Evolutionary conservation across 2,329 filamentous ascomycete species (phyloP), one percentile per base, ranked within the genome.

Genomic region (Eurotiales sp.): DNA sequence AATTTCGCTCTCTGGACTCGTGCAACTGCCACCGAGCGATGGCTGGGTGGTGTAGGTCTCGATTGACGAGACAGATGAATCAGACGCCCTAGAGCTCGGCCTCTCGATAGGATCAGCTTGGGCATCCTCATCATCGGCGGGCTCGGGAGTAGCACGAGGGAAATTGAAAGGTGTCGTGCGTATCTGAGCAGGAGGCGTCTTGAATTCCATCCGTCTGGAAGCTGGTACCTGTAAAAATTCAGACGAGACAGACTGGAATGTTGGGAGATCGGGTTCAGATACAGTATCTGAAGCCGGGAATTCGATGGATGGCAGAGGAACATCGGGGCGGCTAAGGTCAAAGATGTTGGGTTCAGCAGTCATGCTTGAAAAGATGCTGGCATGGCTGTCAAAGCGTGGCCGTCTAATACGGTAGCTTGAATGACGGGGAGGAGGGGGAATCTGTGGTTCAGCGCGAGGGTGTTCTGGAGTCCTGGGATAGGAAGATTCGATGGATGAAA

Each of bases 1-100:
- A 42, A 71, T 66, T 51, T 85, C 82, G 49, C 78, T 80, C 55
- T 84, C 81, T 5, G 78, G 78, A 61, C 81, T 84, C 2, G 81
- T 80, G 62, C 79, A 83, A 61, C 80, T 83, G 52, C 78, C 80
- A 52, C 78, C 80, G 51, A 80, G 68, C 6, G 81, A 82, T n/a
- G 75, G 75, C 53, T 77, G 77, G 2, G 80, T 82, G 14, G 74
- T 71, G 45, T 76, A 74, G 19, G 80, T 84, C 58, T 77, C 79
- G 45, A 75, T 73, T 0, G 83, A 85, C 11, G 81, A 83, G 15
- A 79, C 65, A 2, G 83, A 85, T 0, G 83, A 85, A 61, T 85
- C 79, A 2, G 82, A 85, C 40, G 78, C 73, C 51, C 77, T 75
- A 3, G 83, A 85, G 6, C 74, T 72, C 3, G 82, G 78, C 39